Base-by-base conservation (phyloP, 1,284 basidiomycete species). In the Ustilago cynodontis region DNA sequence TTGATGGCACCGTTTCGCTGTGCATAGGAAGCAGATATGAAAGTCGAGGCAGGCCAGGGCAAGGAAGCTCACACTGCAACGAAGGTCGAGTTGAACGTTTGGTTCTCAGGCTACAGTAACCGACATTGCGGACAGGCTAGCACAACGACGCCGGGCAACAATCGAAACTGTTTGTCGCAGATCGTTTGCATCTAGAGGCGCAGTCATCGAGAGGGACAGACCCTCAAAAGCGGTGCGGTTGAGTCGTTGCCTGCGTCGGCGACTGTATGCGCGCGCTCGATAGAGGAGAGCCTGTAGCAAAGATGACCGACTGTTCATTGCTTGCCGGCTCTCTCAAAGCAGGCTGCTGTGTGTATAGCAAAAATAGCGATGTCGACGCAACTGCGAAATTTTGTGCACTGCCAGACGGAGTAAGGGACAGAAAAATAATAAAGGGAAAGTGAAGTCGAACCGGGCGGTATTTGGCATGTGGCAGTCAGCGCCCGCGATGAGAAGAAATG, bases 81-180 rank as follows among this genome's bases (percentile, higher is more conserved):
- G 14, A 39, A 6, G 13, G 16, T 39, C 6, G 7, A 7, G 1
- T 6, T 14, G 37, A 39, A 14, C 14, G 1, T 39, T 14, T 6
- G 31, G 31, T 33, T 39, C 37, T 39, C 37, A 14, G 11, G 18
- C 10, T 47, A n/a, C 26, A 1, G 47, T n/a, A n/a, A n/a, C n/a
- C n/a, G n/a, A n/a, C 24, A 13, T 49, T 13, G 7, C 4, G 26
- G 13, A 26, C 5, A 26, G 9, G 47, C 14, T 28, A 28, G 47
- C 26, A 24, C 9, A 18, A 28, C 47, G 22, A 18, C 22, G 28
- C 6, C 26, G 43, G 31, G 28, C 45, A 35, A 33, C 7, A n/a
- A n/a, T n/a, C 22, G 29, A 59, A 59, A 59, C 33, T 28, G 22
- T 50, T 39, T 59, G 57, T 49, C 45, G 45, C 57, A 59, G 35